Evolutionary conservation across 345 rosid genomes (phyloP).

Genomic region (Linum trigynum): DNA sequence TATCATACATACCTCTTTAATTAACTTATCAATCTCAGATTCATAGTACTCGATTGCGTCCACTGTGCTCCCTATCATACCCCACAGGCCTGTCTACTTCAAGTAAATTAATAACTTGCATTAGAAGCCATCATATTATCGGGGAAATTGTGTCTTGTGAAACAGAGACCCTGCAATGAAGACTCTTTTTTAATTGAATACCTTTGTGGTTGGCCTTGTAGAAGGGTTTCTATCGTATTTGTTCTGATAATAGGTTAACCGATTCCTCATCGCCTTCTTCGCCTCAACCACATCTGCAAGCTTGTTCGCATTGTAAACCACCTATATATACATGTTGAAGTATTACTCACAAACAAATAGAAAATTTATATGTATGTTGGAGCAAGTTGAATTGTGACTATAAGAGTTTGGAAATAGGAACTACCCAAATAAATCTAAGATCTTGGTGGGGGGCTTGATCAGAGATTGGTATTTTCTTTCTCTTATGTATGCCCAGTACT

Average conservation of each 20-base stretch:
- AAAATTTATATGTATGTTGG: too few species aligned
- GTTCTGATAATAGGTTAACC: slow-evolving; percentile 67
- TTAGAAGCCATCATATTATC: not conserved
- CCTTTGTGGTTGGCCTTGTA: slow-evolving; percentile 61
- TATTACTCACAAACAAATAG: not conserved
- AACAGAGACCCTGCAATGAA: not conserved
- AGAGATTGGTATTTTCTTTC: too few species aligned
- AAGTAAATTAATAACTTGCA: not conserved
- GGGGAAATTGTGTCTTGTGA: not conserved
- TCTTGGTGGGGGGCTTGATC: too few species aligned
- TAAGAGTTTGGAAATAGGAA: too few species aligned
- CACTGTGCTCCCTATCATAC: slow-evolving; percentile 61
- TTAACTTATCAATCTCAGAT: slow-evolving; percentile 44
- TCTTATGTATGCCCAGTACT: too few species aligned
- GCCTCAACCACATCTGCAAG: slow-evolving; percentile 63
- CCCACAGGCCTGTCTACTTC: slow-evolving; percentile 69
- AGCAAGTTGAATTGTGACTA: too few species aligned
- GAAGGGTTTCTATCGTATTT: slow-evolving; percentile 55
- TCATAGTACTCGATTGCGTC: slow-evolving; percentile 77
- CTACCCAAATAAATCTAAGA: too few species aligned
- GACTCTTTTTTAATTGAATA: slow-evolving; percentile 18
- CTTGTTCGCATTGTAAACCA: slow-evolving; percentile 72
- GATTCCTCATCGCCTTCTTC: slow-evolving; percentile 61
- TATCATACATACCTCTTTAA: slow-evolving; percentile 38
- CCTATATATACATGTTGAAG: slow-evolving; percentile 28